Evolutionary conservation across 2,329 filamentous ascomycete genomes (phyloP), one percentile per base, ranked within the genome.

Genomic region (Fusarium pseudocircinatum): DNA sequence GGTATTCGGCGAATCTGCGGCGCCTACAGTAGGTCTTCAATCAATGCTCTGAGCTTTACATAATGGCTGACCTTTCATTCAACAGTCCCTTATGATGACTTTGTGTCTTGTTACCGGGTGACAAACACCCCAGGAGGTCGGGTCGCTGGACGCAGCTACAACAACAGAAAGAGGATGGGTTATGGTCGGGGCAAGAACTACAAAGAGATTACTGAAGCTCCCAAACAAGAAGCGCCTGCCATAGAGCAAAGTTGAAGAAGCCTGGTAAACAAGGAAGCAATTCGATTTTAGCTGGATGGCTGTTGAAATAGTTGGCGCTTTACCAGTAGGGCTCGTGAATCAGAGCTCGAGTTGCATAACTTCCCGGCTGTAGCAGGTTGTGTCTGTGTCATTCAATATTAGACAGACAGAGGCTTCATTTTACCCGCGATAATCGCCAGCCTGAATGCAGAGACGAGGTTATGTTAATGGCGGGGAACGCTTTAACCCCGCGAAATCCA

Each of bases 1-100:
- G 96, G 96, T 4, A 90, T 93, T 79, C 87, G 96, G 74, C 91
- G 95, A 74, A 93, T 99, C 79, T 98, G 95, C 81, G 96, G 96
- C 67, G 96, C 90, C 15, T 98, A 98, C 78, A 92, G 94, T 95
- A 84, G 87, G 92, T 89, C 26, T 69, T 15, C 18, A 12, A 58
- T 28, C 9, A 28, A 54, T 39, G 20, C 60, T 15, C 18, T 24
- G 6, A 46, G 47, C 34, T 36, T 9, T 10, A n/a, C 24, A 16
- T 36, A 47, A 32, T 39, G 37, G 40, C 72, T 75, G 30, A 75
- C 44, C 16, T 49, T 32, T 34, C 6, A 60, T 26, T 43, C 10
- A 26, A 58, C 26, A 95, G 93, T 94, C 74, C 93, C 92, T 75
- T 89, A 90, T 39, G 94, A 97, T 75, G 94, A 97, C 80, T 97